Base-by-base conservation (phyloP, 2,329 filamentous ascomycete species). In the Pestalotiopsis sp. region DNA sequence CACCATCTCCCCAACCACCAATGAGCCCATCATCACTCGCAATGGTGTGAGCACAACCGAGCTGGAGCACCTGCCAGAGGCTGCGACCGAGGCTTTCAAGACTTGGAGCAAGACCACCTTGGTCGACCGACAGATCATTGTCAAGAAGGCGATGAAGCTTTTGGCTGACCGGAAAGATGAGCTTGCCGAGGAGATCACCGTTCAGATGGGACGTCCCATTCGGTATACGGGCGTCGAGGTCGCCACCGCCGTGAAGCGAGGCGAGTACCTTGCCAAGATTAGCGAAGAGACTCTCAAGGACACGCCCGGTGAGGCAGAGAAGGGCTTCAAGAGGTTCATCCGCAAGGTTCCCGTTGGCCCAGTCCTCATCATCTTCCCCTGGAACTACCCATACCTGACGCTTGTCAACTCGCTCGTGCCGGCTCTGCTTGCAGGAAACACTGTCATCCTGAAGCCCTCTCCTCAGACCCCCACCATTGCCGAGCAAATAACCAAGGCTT, bases 331-430 rank as follows among this genome's bases (percentile, higher is more conserved):
- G 83, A 88, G 95, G 73, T 98, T 93, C 78, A 94, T 98, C 78
- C 91, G 91, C 79, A 97, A 97, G 81, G 89, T 94, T 9, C 94
- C 95, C 0, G 89, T 98, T 66, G 95, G 95, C 0, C 94, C 94
- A 12, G 92, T 96, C 17, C 86, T 98, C 69, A 87, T 98, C 72
- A 89, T 98, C 70, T 98, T 98, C 81, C 92, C 95, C 0, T 98
- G 95, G 95, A 98, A 98, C 83, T 98, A 98, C 78, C 95, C 95
- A 27, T 98, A 98, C 80, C 85, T 98, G 63, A 97, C 95, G 73
- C 89, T 98, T 38, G 89, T 98, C 78, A 98, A 98, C 84, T 95
- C 94, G 13, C 86, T 98, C 69, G 90, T 98, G 71, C 95, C 95
- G 20, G 95, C 95, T n/a, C 86, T 98, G 52, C 87, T 98, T 52